Evolutionary conservation across 352 stramenopile genomes (phyloP).

Genomic region (Phytophthora uliginosa): DNA sequence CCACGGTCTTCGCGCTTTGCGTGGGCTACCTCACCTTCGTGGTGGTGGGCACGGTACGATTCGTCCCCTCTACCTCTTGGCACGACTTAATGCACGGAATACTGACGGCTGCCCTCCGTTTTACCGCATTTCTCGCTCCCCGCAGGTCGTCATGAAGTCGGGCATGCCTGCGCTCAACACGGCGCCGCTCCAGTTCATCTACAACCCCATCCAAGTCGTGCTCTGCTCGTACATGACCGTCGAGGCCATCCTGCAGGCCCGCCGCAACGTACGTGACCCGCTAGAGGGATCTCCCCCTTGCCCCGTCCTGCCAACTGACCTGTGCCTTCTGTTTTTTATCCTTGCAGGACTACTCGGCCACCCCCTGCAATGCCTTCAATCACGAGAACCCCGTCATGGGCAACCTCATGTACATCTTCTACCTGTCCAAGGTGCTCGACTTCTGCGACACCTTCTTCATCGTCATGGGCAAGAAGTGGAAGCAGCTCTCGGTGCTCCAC

Average conservation of each 20-base stretch:
- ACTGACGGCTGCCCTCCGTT: slow-evolving; percentile 3
- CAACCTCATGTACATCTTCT: slow-evolving; percentile 98
- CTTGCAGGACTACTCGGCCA: slow-evolving; percentile 79
- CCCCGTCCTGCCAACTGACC: slow-evolving; percentile 15
- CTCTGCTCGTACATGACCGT: slow-evolving; percentile 96
- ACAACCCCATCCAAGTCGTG: slow-evolving; percentile 96
- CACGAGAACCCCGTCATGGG: slow-evolving; percentile 90
- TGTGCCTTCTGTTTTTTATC: slow-evolving; percentile 8
- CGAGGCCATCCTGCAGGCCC: slow-evolving; percentile 90
- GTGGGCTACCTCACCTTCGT: slow-evolving; percentile 77
- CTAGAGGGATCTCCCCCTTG: background rate
- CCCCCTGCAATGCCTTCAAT: slow-evolving; percentile 93
- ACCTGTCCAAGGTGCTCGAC: slow-evolving; percentile 95
- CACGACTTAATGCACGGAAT: background rate
- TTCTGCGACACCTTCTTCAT: slow-evolving; percentile 97
- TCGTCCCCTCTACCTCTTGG: background rate
- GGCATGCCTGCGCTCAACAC: slow-evolving; percentile 64
- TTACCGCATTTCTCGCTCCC: background rate
- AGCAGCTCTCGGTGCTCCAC: slow-evolving; percentile 97
- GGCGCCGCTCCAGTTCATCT: slow-evolving; percentile 91
- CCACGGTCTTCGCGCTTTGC: slow-evolving; percentile 59
- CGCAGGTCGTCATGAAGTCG: slow-evolving; percentile 65
- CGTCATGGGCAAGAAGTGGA: slow-evolving; percentile 97
- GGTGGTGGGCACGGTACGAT: slow-evolving; percentile 48
- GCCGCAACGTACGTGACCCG: slow-evolving; percentile 71